Base-by-base conservation (phyloP, 1,139 yeast genomes). In the Sugiyamaella grinbergsii region DNA sequence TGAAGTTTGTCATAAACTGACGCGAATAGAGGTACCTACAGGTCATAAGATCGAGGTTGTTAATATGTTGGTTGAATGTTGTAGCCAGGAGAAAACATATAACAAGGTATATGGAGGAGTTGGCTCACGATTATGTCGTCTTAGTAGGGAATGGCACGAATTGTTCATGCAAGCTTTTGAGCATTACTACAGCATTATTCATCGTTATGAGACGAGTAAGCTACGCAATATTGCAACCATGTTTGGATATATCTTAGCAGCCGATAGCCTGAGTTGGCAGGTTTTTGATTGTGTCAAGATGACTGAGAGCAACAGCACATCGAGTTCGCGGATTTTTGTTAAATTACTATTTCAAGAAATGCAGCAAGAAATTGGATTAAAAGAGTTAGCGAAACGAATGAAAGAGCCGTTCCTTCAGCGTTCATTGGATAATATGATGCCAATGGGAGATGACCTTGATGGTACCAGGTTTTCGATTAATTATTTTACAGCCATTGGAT, bases 401-500 rank as follows among this genome's bases (percentile, higher is more conserved):
- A 71, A 78, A 7, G 78, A 75, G 48, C 73, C 77, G 1, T 73
- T 63, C 37, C 61, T 85, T 24, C 4, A 64, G 81, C 51, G 61
- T 15, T 59, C 50, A 13, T 52, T 65, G 46, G 58, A 51, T 7
- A 60, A 63, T 13, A 54, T 72, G 70, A 82, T 72, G 72, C 85
- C 72, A 5, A 38, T 70, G 64, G 42, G 68, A 56, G 53, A 69
- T 56, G 62, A 71, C 60, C 73, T 80, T 32, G 72, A 71, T 46
- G 88, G 84, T n/a, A 75, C 82, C 52, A 71, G 94, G 53, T 93
- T 90, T 65, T 79, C 95, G 1, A 89, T 91, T 64, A 93, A 93
- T 63, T 93, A 78, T 65, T 93, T 91, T 69, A 91, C 98, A 0
- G 96, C 97, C 1, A 89, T 93, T 58, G 95, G 95, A 0, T 67